phyloP scores from a whole-genome alignment of 2,329 filamentous ascomycete genomes.

The Periconia digitata region DNA sequence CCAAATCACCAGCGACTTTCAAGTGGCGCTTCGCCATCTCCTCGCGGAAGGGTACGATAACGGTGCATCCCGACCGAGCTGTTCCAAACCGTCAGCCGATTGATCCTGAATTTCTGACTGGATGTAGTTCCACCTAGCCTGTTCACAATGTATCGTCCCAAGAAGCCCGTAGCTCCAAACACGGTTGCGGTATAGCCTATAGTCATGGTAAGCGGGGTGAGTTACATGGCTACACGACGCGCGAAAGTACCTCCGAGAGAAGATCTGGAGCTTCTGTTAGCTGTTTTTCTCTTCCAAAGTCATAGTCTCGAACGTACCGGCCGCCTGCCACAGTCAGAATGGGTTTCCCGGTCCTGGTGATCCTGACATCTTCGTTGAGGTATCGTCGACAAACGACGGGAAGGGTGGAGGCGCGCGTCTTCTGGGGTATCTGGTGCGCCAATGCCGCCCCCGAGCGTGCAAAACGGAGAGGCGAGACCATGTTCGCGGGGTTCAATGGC shows the following conservation, averaged over 20 bases:
- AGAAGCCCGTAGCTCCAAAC: slow-evolving; percentile 93
- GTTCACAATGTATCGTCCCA: slow-evolving; percentile 97
- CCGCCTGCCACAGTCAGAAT: slow-evolving; percentile 87
- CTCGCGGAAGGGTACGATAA: slow-evolving; percentile 90
- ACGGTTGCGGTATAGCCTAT: slow-evolving; percentile 93
- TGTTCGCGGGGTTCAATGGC: slow-evolving; percentile 44
- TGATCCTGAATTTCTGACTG: not conserved
- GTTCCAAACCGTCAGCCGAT: slow-evolving; percentile 15
- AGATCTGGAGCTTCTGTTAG: slow-evolving; percentile 57
- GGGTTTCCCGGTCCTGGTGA: slow-evolving; percentile 94
- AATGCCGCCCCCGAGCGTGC: slow-evolving; percentile 42
- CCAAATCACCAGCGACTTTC: slow-evolving; percentile 93
- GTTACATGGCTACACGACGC: slow-evolving; percentile 7
- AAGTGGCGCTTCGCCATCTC: slow-evolving; percentile 98
- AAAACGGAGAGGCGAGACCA: slow-evolving; percentile 45
- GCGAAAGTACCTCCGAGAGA: slow-evolving; percentile 73
- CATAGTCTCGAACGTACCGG: slow-evolving; percentile 61
- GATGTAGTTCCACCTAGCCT: slow-evolving; percentile 66
- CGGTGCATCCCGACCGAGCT: slow-evolving; percentile 93
- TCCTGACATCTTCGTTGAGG: slow-evolving; percentile 76
- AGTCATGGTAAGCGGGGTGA: slow-evolving; percentile 32
- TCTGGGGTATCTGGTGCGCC: slow-evolving; percentile 30
- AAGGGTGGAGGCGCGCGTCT: slow-evolving; percentile 28
- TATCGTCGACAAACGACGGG: slow-evolving; percentile 31
- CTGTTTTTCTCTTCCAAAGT: slow-evolving; percentile 23